These are phyloP conservation scores for Botrytis pseudocinerea DNA, from an alignment of 2,329 filamentous ascomycete genomes.

Conservation along the genomic window DNA sequence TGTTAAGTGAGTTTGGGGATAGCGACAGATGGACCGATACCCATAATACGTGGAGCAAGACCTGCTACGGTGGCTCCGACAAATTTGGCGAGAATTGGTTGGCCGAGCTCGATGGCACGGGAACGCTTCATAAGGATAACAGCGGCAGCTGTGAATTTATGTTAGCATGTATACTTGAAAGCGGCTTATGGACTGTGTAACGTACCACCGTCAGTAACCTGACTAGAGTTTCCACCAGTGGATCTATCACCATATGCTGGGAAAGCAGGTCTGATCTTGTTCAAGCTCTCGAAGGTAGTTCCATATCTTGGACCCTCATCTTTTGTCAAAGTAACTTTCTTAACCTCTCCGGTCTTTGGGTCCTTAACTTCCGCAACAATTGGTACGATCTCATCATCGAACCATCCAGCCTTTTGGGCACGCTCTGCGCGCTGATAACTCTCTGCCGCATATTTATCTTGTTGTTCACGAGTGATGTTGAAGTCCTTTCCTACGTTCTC, in stretches of 20 bases:
- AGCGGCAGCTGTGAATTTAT: conserved; percentile 63
- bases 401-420: conserved; percentile 88
- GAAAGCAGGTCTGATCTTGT: conserved; percentile 89
- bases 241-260: conserved; percentile 82
- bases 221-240: conserved; percentile 90
- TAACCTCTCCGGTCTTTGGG: conserved; percentile 74
- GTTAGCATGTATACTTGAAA: neutral
- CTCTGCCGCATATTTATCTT: conserved; percentile 85
- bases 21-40: conserved; percentile 76
- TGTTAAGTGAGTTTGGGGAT: conserved; percentile 86
- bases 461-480: conserved; percentile 72
- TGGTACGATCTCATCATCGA: conserved; percentile 91
- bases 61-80: conserved; percentile 89
- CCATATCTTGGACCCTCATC: conserved; percentile 92
- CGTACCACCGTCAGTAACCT: conserved; percentile 86
- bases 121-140: conserved; percentile 93
- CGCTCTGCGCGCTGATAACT: conserved; percentile 84
- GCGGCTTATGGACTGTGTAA: conserved; percentile 23
- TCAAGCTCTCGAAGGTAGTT: conserved; percentile 78
- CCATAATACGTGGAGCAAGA: conserved; percentile 93
- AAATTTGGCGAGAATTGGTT: conserved; percentile 93
- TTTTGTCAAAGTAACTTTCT: conserved; percentile 74
- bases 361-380: conserved; percentile 82
- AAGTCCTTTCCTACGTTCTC: conserved; percentile 96
- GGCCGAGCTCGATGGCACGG: conserved; percentile 79